These are phyloP conservation scores for Onygenales sp. DNA, from an alignment of 2,329 filamentous ascomycete species.

Conservation along the genomic window DNA sequence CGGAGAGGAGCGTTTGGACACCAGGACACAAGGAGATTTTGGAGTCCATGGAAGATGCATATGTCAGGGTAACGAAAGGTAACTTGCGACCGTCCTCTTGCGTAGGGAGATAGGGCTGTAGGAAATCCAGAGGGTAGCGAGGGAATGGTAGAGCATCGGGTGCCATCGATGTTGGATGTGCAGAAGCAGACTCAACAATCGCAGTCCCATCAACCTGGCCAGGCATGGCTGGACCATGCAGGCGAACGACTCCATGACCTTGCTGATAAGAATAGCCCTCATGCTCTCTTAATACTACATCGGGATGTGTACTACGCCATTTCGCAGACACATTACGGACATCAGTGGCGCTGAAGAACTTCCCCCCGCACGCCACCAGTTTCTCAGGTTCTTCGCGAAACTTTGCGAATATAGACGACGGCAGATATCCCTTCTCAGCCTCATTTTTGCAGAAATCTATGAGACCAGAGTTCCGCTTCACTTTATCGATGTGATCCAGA, in stretches of 20 bases:
- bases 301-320: slow-evolving; percentile 38
- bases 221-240: slow-evolving; percentile 12
- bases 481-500: slow-evolving; percentile 38
- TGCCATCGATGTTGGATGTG: slow-evolving; percentile 13
- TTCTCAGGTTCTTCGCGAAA: slow-evolving; percentile 37
- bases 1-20: slow-evolving; percentile 73
- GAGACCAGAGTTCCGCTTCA: slow-evolving; percentile 39
- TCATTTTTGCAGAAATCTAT: slow-evolving; percentile 39
- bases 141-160: slow-evolving; percentile 38
- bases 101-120: slow-evolving; percentile 44
- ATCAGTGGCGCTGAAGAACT: slow-evolving; percentile 37
- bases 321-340: slow-evolving; percentile 40
- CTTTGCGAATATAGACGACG: slow-evolving; percentile 40
- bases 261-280: slow-evolving; percentile 37
- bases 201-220: slow-evolving; percentile 7
- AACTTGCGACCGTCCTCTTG: slow-evolving; percentile 23
- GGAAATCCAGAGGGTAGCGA: slow-evolving; percentile 33
- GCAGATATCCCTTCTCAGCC: slow-evolving; percentile 37
- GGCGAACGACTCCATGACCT: slow-evolving; percentile 32
- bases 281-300: slow-evolving; percentile 34
- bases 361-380: slow-evolving; percentile 35
- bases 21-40: slow-evolving; percentile 67
- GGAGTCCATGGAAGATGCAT: slow-evolving; percentile 82
- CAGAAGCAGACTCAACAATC: not conserved
- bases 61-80: slow-evolving; percentile 69